Evolutionary conservation across 208 protist species (phyloP), one percentile per base, ranked within the genome.

Genomic region (Novymonas esmeraldas): DNA sequence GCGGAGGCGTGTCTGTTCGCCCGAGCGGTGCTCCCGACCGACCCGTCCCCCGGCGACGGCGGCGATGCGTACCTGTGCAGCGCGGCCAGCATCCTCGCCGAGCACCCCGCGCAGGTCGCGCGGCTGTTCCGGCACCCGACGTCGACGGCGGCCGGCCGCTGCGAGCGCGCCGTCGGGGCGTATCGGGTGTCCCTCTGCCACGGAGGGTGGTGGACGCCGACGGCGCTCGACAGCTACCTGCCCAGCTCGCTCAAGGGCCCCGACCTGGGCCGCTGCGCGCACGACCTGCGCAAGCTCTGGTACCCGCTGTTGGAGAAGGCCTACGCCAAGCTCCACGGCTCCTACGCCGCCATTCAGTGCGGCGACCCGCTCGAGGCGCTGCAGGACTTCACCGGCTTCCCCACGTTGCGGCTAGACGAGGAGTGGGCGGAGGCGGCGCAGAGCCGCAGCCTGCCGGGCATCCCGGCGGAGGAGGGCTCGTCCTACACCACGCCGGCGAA

Each of bases 291-390:
- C 29, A 78, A 92, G 62, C 58, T 94, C 39, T 96, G 91, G 91
- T 76, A 81, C 22, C 73, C 82, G 13, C 57, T 96, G 28, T 62
- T 94, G 41, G 80, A 96, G 64, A 96, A 96, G 82, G 91, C 86
- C 14, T 95, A 96, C 75, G 89, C 89, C 29, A 96, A 95, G 75
- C 39, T 84, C 20, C 62, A 89, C 70, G 89, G 89, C 39, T 84
- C 78, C 20, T 95, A 93, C 76, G 76, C 81, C 2, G 79, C 80
- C 29, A 89, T 95, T 24, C 59, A 70, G 48, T 81, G 46, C 44
- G 90, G 84, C 20, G 79, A 89, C 29, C 60, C 80, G 16, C 61
- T 82, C 14, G 59, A 92, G 29, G 85, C 82, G 18, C 62, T 95
- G 58, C 69, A 82, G 41, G 85, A 93, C 60, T 60, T 88, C 34